Conservation (phyloP, 139 green algal species). For the Auxenochlorella pyrenoidosa region DNA sequence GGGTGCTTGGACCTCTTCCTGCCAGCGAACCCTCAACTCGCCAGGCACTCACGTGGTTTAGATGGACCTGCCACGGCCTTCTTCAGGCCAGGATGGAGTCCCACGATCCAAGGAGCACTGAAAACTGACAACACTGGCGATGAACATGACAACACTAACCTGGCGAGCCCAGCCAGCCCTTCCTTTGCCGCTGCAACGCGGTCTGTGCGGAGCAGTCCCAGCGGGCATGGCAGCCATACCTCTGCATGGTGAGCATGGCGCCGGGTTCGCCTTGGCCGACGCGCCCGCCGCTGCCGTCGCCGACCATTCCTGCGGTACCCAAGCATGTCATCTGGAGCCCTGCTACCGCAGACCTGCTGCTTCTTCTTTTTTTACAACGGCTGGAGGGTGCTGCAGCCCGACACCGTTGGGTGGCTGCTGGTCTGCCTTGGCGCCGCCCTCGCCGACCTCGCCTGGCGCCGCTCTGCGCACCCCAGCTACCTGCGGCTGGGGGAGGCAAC, state of each 20-base stretch:
- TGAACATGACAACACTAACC: no score
- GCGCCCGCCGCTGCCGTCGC: no score
- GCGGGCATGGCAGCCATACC: not conserved
- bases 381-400: not conserved
- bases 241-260: not conserved
- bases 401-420: not conserved
- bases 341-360: not conserved
- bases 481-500: not conserved
- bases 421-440: not conserved
- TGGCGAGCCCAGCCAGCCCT: not conserved
- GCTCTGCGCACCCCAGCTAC: not conserved
- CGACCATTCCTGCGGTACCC: no score
- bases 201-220: not conserved
- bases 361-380: not conserved
- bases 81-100: not conserved
- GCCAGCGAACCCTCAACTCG: no score
- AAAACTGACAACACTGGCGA: no score
- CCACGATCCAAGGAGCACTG: not conserved
- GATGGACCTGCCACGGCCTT: no score
- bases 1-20: no score
- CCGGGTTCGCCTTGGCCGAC: no score
- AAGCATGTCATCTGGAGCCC: no score
- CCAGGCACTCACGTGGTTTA: no score
- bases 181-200: not conserved
- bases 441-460: not conserved